These are phyloP conservation scores for Naganishia vishniacii DNA, from an alignment of 768 basidiomycete species.

Conservation along the genomic window DNA sequence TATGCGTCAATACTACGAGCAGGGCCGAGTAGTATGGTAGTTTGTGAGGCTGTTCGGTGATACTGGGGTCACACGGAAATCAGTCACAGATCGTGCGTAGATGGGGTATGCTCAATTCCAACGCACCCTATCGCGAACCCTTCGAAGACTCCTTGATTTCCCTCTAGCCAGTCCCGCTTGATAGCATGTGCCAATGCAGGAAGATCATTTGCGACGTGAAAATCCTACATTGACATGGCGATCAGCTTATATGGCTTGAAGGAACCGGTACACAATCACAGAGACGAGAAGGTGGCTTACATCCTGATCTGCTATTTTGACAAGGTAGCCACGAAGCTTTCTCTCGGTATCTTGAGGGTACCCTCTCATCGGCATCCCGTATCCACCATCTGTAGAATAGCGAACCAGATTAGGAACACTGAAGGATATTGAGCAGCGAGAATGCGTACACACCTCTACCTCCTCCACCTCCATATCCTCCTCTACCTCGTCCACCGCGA, in stretches of 20 bases:
- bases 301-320: conserved; percentile 45
- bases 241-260: not conserved
- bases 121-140: conserved; percentile 49
- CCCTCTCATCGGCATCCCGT: not conserved
- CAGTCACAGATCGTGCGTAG: too few species aligned
- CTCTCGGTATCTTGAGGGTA: conserved; percentile 34
- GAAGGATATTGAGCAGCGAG: not conserved
- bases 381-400: not conserved
- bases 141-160: conserved; percentile 42
- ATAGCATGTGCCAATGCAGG: conserved; percentile 42
- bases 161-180: conserved; percentile 42
- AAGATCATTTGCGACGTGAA: conserved; percentile 47
- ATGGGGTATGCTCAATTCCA: too few species aligned
- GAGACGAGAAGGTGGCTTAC: conserved; percentile 30
- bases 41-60: conserved; percentile 87
- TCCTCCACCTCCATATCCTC: conserved; percentile 35
- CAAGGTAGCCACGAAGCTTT: conserved; percentile 43
- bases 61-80: conserved; percentile 28
- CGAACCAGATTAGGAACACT: not conserved
- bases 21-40: conserved; percentile 81
- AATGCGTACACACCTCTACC: conserved; percentile 27
- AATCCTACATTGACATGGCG: conserved; percentile 38
- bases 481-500: conserved; percentile 30
- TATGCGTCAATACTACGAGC: conserved; percentile 57
- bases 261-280: not conserved